Conservation (phyloP, 495 filamentous ascomycete genomes). For the Polyplosphaeria fusca region DNA sequence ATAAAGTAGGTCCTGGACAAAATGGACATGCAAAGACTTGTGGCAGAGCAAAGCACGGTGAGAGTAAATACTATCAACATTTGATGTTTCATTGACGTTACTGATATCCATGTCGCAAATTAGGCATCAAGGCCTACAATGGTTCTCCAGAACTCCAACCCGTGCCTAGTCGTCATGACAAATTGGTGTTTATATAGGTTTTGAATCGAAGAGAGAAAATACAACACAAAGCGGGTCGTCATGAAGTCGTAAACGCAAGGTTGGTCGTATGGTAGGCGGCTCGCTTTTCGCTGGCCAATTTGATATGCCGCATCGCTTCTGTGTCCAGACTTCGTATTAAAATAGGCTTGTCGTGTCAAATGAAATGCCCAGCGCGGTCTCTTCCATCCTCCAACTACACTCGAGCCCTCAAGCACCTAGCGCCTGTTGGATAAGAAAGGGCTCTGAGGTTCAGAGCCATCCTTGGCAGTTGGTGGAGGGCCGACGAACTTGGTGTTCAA, state of each 20-base stretch:
- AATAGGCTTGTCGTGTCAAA: too few relatives aligned
- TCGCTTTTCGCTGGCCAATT: slow-evolving; percentile 8
- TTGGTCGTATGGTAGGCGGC: not conserved
- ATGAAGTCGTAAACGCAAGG: slow-evolving; percentile 5
- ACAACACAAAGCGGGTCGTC: not conserved
- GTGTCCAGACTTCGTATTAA: not conserved
- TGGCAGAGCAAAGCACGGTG: too few relatives aligned
- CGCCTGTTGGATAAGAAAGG: slow-evolving; percentile 24
- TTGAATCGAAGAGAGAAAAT: slow-evolving; percentile 18
- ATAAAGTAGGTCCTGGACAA: too few relatives aligned
- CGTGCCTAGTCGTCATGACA: not conserved
- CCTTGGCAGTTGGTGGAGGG: not conserved
- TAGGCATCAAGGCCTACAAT: too few relatives aligned
- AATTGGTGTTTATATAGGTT: slow-evolving; percentile 15
- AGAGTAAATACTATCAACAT: too few relatives aligned
- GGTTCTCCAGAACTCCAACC: too few relatives aligned
- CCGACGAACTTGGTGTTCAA: slow-evolving; percentile 18
- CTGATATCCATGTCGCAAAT: too few relatives aligned
- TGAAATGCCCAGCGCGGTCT: too few relatives aligned
- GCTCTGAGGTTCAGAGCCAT: not conserved
- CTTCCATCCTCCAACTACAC: too few relatives aligned
- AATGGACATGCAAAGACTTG: too few relatives aligned
- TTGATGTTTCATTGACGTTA: too few relatives aligned
- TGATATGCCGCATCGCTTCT: not conserved
- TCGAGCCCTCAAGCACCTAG: too few relatives aligned